Conservation (phyloP, 257 asterid genomes). For the Scutellaria minor region DNA sequence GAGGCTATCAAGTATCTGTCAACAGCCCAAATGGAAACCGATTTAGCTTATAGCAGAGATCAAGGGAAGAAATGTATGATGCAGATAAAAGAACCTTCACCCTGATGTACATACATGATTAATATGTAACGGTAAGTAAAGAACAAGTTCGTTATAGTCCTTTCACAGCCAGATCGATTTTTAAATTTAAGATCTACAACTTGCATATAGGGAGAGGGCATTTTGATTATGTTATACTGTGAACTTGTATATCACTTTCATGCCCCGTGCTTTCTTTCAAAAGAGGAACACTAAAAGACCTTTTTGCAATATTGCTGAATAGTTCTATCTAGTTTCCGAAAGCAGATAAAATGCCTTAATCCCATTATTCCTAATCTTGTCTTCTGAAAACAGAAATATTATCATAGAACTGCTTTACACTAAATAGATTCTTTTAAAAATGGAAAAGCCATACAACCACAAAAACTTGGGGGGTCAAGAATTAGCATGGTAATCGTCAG, state of each 20-base stretch:
- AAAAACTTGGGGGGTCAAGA: background rate
- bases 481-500: background rate
- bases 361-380: background rate
- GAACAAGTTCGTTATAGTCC: background rate
- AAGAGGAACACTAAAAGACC: background rate
- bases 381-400: background rate
- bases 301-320: background rate
- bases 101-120: background rate
- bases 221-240: background rate
- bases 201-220: background rate
- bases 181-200: background rate
- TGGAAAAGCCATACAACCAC: conserved; percentile 2
- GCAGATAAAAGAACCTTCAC: background rate
- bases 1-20: conserved; percentile 88
- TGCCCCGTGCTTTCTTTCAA: background rate
- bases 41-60: background rate
- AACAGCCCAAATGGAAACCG: conserved; percentile 6
- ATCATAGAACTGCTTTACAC: background rate
- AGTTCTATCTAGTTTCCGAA: conserved; percentile 1
- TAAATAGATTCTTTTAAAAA: background rate
- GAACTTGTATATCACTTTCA: conserved; percentile 9
- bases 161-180: background rate
- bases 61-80: background rate
- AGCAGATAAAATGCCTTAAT: conserved; percentile 5
- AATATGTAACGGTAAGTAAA: background rate